Conservation (phyloP, 1,139 yeast species). For the Nakaseomyces nivariensis region DNA sequence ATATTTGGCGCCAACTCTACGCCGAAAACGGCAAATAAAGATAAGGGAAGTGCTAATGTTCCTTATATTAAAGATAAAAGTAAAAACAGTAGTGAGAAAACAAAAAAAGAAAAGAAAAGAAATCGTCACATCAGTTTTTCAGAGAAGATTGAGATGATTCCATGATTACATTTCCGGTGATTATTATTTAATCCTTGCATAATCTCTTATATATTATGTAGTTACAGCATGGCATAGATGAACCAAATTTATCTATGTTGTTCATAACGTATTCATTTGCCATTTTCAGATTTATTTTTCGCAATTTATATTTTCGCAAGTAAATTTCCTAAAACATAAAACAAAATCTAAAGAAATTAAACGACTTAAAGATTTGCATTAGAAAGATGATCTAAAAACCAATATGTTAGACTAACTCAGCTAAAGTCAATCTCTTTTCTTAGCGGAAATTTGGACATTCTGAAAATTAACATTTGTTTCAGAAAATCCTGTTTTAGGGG, state of each 20-base stretch:
- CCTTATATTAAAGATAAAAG: conserved; percentile 16
- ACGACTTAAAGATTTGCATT: too few relatives aligned
- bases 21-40: background rate
- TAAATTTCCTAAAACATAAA: too few relatives aligned
- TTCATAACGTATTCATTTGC: background rate
- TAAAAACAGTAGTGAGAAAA: conserved; percentile 4
- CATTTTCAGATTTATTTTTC: too few relatives aligned
- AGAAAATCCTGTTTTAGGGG: conserved; percentile 23
- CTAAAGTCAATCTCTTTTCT: background rate
- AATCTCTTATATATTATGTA: background rate
- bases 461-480: background rate
- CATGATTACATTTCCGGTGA: background rate
- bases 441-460: background rate
- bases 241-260: background rate
- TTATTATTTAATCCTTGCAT: too few relatives aligned
- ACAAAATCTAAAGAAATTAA: too few relatives aligned
- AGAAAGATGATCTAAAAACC: too few relatives aligned
- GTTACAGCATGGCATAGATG: background rate
- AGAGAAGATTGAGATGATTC: conserved; percentile 13
- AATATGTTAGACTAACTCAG: too few relatives aligned
- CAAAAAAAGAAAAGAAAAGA: conserved; percentile 6
- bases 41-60: conserved; percentile 1
- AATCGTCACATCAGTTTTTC: conserved; percentile 16
- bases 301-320: too few relatives aligned
- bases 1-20: conserved; percentile 22